Evolutionary conservation across 148 eudicot genomes (phyloP), one percentile per base, ranked within the genome.

Genomic region (Amaranthus palmeri): DNA sequence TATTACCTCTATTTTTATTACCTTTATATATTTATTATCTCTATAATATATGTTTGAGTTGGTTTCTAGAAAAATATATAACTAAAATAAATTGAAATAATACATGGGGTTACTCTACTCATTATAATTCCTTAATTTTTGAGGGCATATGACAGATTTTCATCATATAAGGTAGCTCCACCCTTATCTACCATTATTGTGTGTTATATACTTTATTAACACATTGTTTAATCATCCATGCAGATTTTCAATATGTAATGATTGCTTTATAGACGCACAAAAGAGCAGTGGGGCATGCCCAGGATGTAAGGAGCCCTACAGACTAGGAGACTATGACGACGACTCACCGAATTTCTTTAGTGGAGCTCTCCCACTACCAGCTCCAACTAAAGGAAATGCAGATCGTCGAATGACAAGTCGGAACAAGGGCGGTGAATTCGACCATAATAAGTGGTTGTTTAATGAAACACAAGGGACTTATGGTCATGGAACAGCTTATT

Each of bases 221-320:
- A 45, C 53, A 49, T 6, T 57, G 52, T 9, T 49, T 8, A 2
- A 5, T 25, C 3, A 25, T 15, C 4, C 12, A 55, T 80, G 54
- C 79, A 90, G 96, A 79, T 92, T 88, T 79, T 86, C 83, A 66
- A 92, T 92, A 73, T 92, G 97, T 41, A 74, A 88, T 59, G 91
- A 88, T 69, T 92, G 97, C 78, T 92, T 76, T 65, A 61, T 82
- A 74, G 96, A 92, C 59, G 96, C 91, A 40, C 92, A 86, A 57
- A 88, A 85, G 58, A 87, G 84, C 1, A 84, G 74, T 3, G 91
- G 92, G 14, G 41, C 90, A n/a, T 92, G 96, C 69, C 97, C 96
- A 11, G 93, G 97, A 71, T 92, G 96, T 78, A 92, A 88, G 81
- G 96, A 88, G 65, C 84, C 88, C 2, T 92, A 92, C 72, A 92